Evolutionary conservation across 1,284 basidiomycete genomes (phyloP).

Genomic region (Malassezia psittaci): DNA sequence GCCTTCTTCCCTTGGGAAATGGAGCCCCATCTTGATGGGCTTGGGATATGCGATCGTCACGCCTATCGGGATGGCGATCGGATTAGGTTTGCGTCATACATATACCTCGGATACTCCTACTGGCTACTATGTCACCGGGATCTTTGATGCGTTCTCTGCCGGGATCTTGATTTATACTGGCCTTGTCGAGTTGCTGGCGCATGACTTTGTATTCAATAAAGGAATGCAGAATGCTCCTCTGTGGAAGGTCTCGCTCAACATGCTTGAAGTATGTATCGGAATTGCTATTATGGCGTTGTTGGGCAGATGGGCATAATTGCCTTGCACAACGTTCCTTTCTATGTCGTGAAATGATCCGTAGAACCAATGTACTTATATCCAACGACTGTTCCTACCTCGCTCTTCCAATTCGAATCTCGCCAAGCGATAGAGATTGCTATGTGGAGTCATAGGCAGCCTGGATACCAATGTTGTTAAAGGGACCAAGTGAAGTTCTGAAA

Average conservation of each 20-base stretch:
- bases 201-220: slow-evolving; percentile 49
- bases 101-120: slow-evolving; percentile 42
- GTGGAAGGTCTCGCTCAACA: slow-evolving; percentile 34
- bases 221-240: slow-evolving; percentile 45
- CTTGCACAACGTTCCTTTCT: too few species aligned
- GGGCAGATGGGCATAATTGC: slow-evolving; percentile 44
- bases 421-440: too few species aligned
- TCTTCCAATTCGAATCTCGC: too few species aligned
- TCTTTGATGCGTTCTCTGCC: slow-evolving; percentile 39
- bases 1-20: slow-evolving; percentile 19
- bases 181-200: slow-evolving; percentile 41
- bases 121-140: slow-evolving; percentile 42
- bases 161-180: slow-evolving; percentile 48
- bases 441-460: too few species aligned
- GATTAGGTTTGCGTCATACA: slow-evolving; percentile 36
- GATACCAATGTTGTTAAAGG: too few species aligned
- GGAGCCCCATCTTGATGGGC: slow-evolving; percentile 25
- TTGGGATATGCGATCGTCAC: slow-evolving; percentile 40
- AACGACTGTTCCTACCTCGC: too few species aligned
- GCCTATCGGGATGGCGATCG: slow-evolving; percentile 45
- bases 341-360: too few species aligned
- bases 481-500: too few species aligned
- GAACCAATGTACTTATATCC: too few species aligned
- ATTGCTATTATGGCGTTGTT: slow-evolving; percentile 51
- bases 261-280: slow-evolving; percentile 47